Conservation (phyloP, 345 rosid species). For the Pseudoturritis turrita region DNA sequence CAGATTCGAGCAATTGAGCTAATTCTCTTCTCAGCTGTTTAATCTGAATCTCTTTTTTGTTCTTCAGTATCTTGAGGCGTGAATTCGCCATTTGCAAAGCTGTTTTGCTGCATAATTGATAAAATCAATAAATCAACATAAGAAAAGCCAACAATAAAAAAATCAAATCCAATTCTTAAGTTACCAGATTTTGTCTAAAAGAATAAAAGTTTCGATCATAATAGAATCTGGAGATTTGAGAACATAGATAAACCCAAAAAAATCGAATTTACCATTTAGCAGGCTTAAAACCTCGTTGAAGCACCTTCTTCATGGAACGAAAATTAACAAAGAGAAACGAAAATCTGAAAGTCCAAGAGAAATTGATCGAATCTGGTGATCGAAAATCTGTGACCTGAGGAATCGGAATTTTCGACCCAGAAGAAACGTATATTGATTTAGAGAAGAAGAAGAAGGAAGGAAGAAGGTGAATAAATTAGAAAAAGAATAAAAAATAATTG, state of each 20-base stretch:
- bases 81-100: conserved; percentile 65
- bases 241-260: neutral
- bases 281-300: conserved; percentile 81
- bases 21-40: conserved; percentile 76
- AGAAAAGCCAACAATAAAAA: neutral
- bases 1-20: conserved; percentile 75
- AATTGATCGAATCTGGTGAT: neutral
- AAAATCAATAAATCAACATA: neutral
- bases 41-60: conserved; percentile 59
- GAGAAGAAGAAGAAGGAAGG: neutral
- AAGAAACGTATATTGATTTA: conserved; percentile 18
- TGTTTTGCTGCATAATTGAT: conserved; percentile 72
- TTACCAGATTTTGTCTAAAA: neutral
- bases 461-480: neutral
- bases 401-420: conserved; percentile 12
- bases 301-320: conserved; percentile 34
- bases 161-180: neutral
- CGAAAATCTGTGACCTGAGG: conserved; percentile 1
- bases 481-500: neutral
- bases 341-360: neutral
- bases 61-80: conserved; percentile 71
- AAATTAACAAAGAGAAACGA: neutral
- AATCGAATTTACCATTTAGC: conserved; percentile 64
- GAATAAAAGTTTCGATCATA: neutral
- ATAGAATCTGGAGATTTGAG: neutral